Percentiles rank a stretch among this genome's conserved stretches.
phyloP scores from a whole-genome alignment of 2,329 filamentous ascomycete genomes.

The Aureobasidium sp. region DNA sequence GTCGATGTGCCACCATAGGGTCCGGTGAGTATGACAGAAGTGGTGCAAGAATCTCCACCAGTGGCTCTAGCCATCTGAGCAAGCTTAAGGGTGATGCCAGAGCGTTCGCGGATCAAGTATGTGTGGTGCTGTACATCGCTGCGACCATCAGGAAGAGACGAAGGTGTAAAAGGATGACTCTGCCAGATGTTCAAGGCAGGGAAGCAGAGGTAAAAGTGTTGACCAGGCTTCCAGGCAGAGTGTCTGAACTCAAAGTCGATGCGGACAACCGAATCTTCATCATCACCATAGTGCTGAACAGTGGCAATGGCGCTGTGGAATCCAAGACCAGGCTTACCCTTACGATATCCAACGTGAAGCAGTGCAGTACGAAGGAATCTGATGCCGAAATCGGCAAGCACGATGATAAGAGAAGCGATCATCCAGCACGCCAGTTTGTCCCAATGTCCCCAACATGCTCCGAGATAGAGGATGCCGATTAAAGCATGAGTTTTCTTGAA shows the following conservation, averaged over 20 bases:
- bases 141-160: constrained; percentile 42
- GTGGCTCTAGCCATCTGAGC: constrained; percentile 37
- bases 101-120: constrained; percentile 32
- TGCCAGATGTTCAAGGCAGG: constrained; percentile 62
- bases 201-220: constrained; percentile 68
- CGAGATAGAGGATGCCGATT: constrained; percentile 66
- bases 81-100: constrained; percentile 53
- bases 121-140: constrained; percentile 27
- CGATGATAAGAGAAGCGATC: constrained; percentile 57
- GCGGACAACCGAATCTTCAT: constrained; percentile 57
- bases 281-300: constrained; percentile 49
- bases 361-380: constrained; percentile 53
- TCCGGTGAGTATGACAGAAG: constrained; percentile 55
- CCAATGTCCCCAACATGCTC: constrained; percentile 72
- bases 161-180: constrained; percentile 63
- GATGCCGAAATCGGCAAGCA: constrained; percentile 56
- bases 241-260: constrained; percentile 60
- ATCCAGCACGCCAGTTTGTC: constrained; percentile 60
- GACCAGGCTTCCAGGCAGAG: constrained; percentile 54
- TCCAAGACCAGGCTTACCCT: constrained; percentile 35
- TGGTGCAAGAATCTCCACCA: constrained; percentile 45
- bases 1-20: constrained; percentile 47
- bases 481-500: constrained; percentile 70
- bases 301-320: constrained; percentile 50
- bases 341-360: constrained; percentile 52